Evolutionary conservation across 1,284 basidiomycete species (phyloP), one percentile per base, ranked within the genome.

Genomic region (Melampsora americana): DNA sequence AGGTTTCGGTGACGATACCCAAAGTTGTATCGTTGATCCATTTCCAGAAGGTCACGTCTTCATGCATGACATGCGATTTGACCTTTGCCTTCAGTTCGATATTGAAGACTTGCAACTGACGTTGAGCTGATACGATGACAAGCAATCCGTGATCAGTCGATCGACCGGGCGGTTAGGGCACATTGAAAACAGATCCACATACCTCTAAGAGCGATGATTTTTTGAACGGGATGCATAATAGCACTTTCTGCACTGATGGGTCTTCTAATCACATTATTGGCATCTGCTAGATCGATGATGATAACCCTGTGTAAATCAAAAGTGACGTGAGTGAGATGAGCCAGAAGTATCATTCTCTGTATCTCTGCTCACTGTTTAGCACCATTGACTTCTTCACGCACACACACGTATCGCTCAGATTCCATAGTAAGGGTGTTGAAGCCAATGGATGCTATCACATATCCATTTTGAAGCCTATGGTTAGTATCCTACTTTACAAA

Each of bases 11-110:
- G 82, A 99, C 96, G 85, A 99, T 88, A 81, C 95, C 96, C 78
- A 99, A 90, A 28, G 90, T 92, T 23, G 90, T 88, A 80, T 93
- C 90, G 77, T 89, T 92, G 77, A 98, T 89, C 96, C 96, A 99
- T 83, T 95, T 97, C 96, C 96, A 99, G 85, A 97, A 99, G 59
- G 92, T 89, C 78, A 99, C 88, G 81, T 99, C 96, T 83, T 98
- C 94, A 83, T 90, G 90, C 86, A 91, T 95, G 77, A 90, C 86
- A 83, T 99, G 94, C 30, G 95, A 93, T 83, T 97, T 97, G 83
- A 99, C 92, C 85, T 99, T 99, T 82, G 90, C 90, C 86, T 97
- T 99, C 65, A 90, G 92, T 82, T 92, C 95, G 79, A 99, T 93
- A 84, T 99, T 97, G 87, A 99, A 99, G 79, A 99, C 90, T 85